These are phyloP conservation scores for Salix dunnii DNA, from an alignment of 345 rosid species.

Conservation along the genomic window DNA sequence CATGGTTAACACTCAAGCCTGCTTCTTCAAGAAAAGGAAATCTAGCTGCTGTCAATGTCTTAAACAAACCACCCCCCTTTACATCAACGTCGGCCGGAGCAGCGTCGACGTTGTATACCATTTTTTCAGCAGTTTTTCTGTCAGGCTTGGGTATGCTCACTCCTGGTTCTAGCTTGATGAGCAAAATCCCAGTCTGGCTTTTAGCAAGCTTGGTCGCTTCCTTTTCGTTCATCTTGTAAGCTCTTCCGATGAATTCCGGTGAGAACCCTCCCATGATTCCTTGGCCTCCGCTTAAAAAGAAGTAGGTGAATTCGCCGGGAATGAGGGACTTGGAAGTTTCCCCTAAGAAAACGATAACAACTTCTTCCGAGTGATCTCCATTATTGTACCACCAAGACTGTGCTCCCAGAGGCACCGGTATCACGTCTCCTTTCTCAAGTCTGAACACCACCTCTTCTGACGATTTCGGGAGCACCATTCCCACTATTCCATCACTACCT, in stretches of 20 bases:
- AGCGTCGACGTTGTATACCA: slow-evolving; percentile 13
- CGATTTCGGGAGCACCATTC: slow-evolving; percentile 19
- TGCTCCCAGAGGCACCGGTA: slow-evolving; percentile 25
- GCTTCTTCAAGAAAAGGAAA: slow-evolving; percentile 23
- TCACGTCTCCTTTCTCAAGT: slow-evolving; percentile 27
- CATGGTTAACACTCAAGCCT: slow-evolving; percentile 19
- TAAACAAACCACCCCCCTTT: slow-evolving; percentile 14
- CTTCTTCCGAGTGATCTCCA: slow-evolving; percentile 14
- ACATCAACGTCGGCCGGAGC: slow-evolving; percentile 16
- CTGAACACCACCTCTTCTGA: slow-evolving; percentile 13
- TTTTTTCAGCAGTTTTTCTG: not conserved
- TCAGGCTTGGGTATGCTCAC: not conserved
- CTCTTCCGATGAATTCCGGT: slow-evolving; percentile 8
- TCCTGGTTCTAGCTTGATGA: slow-evolving; percentile 25
- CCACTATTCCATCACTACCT: slow-evolving; percentile 27
- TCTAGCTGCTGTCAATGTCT: not conserved
- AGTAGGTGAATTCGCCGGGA: slow-evolving; percentile 34
- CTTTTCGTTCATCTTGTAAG: slow-evolving; percentile 7
- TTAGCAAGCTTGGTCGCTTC: slow-evolving; percentile 15
- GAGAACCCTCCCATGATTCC: slow-evolving; percentile 31
- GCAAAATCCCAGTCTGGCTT: slow-evolving; percentile 18
- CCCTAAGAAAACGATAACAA: slow-evolving; percentile 25
- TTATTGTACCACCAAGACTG: slow-evolving; percentile 42
- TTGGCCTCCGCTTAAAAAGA: slow-evolving; percentile 17
- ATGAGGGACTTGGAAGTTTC: slow-evolving; percentile 23